Base-by-base conservation (phyloP, 2,329 filamentous ascomycete species). In the Coniochaeta hoffmannii region DNA sequence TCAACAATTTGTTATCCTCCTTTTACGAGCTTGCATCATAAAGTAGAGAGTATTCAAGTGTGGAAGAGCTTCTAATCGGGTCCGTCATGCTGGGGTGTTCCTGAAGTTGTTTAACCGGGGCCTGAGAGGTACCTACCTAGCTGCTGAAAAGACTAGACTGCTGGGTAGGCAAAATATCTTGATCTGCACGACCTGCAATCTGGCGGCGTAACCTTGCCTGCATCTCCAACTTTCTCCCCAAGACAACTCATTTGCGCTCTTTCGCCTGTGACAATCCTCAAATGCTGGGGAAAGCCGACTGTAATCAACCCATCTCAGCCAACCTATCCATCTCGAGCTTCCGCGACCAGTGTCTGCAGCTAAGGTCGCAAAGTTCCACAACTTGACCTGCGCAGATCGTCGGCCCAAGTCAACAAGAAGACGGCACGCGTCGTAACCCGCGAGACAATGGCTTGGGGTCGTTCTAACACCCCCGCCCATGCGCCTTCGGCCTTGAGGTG, bases 401-500 rank as follows among this genome's bases (percentile, higher is more conserved):
- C 52, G 19, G n/a, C n/a, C n/a, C n/a, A n/a, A n/a, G n/a, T n/a
- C n/a, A n/a, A n/a, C n/a, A 19, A 31, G 5, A 30, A 31, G 22
- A 36, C 12, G 15, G n/a, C 19, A 24, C 35, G 24, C 24, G 28
- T 46, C 6, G 14, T 19, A 26, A 28, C 14, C n/a, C n/a, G 28
- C 53, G 30, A 38, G 26, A 55, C 6, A 50, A 55, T 55, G 53
- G 41, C 24, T 14, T 53, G 31, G 31, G 32, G 50, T 30, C 24
- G 50, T 26, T 53, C 50, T 5, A 56, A 56, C 35, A 24, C 54
- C 9, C 28, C 50, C 11, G 14, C 22, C 11, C 7, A 14, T 14
- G 22, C 54, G 12, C 49, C 54, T 12, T 56, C 54, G 4, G 50
- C 54, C 8, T 14, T 56, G 31, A 56, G 54, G 54, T 53, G 28